phyloP scores from a whole-genome alignment of 805 yeast genomes.

The Zygotorulaspora danielsina region DNA sequence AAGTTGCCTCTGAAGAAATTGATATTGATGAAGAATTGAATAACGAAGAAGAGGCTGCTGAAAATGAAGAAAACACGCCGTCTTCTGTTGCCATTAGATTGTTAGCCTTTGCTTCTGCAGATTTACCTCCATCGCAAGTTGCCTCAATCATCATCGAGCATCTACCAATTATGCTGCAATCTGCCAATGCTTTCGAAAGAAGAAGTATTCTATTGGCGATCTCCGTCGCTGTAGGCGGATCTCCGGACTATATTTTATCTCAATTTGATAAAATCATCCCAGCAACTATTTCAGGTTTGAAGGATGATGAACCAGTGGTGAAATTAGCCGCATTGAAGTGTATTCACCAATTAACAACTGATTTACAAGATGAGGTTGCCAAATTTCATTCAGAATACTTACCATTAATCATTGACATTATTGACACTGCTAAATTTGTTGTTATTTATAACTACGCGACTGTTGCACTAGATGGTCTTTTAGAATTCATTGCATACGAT shows the following conservation, averaged over 20 bases:
- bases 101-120: conserved; percentile 70
- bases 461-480: conserved; percentile 81
- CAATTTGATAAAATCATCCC: conserved; percentile 73
- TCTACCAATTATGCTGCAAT: conserved; percentile 52
- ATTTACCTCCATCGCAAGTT: conserved; percentile 90
- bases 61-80: conserved; percentile 86
- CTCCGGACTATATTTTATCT: conserved; percentile 84
- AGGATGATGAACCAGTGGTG: conserved; percentile 69
- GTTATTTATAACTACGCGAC: conserved; percentile 89
- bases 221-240: conserved; percentile 83
- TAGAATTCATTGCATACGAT: conserved; percentile 87
- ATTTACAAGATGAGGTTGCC: conserved; percentile 80
- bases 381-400: conserved; percentile 76
- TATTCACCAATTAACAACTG: conserved; percentile 70
- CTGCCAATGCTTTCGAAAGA: conserved; percentile 70
- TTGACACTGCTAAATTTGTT: conserved; percentile 78
- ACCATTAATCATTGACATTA: conserved; percentile 80
- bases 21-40: conserved; percentile 71
- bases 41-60: conserved; percentile 84
- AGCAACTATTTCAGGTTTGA: conserved; percentile 67
- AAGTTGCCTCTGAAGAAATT: conserved; percentile 76
- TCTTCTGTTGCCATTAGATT: conserved; percentile 73
- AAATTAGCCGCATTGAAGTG: conserved; percentile 83
- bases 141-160: conserved; percentile 71
- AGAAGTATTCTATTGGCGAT: conserved; percentile 82